These are phyloP conservation scores for Aquilaria agallochum DNA, from an alignment of 441 rosid species.

Conservation along the genomic window DNA sequence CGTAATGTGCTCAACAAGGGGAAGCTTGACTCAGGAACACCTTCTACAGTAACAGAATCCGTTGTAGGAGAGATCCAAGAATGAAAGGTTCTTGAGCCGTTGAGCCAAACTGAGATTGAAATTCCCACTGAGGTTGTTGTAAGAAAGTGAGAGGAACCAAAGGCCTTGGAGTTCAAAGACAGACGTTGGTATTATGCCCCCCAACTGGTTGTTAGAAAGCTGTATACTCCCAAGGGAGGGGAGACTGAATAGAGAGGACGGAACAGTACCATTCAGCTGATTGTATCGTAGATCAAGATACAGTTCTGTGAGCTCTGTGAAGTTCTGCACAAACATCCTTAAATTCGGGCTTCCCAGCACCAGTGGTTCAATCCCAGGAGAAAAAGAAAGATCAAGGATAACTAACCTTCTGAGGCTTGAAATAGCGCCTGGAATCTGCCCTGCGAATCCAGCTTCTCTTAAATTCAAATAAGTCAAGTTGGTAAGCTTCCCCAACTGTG, in stretches of 20 bases:
- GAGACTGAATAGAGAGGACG: conserved; percentile 19
- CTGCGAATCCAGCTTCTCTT: conserved; percentile 30
- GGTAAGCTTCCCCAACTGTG: conserved; percentile 16
- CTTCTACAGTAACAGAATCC: too few relatives aligned
- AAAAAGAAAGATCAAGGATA: conserved; percentile 32
- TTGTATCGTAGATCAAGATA: conserved; percentile 25
- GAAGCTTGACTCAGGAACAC: background rate
- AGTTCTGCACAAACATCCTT: conserved; percentile 18
- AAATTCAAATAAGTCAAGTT: conserved; percentile 29
- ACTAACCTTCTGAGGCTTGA: conserved; percentile 25
- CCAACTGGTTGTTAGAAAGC: conserved; percentile 27
- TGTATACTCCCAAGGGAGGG: conserved; percentile 18
- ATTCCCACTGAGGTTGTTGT: conserved; percentile 37
- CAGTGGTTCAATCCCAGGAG: background rate
- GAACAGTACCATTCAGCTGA: conserved; percentile 22
- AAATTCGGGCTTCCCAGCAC: conserved; percentile 34
- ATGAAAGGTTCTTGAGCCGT: conserved; percentile 15
- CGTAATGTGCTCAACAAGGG: conserved; percentile 1
- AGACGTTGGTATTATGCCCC: conserved; percentile 20
- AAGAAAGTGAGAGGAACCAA: conserved; percentile 30
- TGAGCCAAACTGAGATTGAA: conserved; percentile 5
- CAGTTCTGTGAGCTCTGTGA: conserved; percentile 23
- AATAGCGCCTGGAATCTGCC: conserved; percentile 32
- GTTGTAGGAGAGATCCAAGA: conserved; percentile 36
- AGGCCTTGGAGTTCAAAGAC: conserved; percentile 21